phyloP scores from a whole-genome alignment of 176 grass and related monocot species.

The Triticum turgidum region DNA sequence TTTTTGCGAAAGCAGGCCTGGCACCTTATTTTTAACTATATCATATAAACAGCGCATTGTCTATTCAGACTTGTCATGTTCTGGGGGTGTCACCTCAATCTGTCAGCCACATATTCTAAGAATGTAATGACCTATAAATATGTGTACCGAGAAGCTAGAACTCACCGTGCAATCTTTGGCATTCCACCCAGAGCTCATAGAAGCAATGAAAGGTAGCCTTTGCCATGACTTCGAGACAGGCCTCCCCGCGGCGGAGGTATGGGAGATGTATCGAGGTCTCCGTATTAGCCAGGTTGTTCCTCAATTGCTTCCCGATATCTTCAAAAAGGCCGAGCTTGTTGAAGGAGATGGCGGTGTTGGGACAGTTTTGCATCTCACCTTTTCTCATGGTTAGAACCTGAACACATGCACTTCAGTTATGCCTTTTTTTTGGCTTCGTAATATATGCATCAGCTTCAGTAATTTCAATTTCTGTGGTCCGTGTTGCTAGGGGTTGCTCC shows the following conservation, averaged over 20 bases:
- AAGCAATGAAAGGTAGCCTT: conserved; percentile 41
- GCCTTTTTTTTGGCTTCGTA: not conserved
- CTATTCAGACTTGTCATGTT: not conserved
- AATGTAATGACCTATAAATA: not conserved
- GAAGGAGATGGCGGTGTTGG: conserved; percentile 38
- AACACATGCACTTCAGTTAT: not conserved
- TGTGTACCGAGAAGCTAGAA: not conserved
- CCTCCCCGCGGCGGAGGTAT: conserved; percentile 24
- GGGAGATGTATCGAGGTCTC: conserved; percentile 37
- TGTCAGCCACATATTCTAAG: not conserved
- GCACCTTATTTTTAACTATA: not conserved
- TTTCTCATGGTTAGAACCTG: conserved; percentile 30
- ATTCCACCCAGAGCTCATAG: not conserved
- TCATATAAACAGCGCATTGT: not conserved
- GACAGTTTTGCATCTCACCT: conserved; percentile 28
- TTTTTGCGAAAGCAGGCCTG: not conserved
- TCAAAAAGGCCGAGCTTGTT: conserved; percentile 35
- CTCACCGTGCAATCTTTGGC: not conserved
- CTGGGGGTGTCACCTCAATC: not conserved
- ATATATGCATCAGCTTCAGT: not conserved
- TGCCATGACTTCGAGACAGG: conserved; percentile 32
- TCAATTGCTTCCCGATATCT: conserved; percentile 27
- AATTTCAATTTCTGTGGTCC: not conserved
- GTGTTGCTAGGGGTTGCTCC: conserved; percentile 14
- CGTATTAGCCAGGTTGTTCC: conserved; percentile 15